Base-by-base conservation (phyloP, 106 monocot genomes). In the Iris macrosiphon region DNA sequence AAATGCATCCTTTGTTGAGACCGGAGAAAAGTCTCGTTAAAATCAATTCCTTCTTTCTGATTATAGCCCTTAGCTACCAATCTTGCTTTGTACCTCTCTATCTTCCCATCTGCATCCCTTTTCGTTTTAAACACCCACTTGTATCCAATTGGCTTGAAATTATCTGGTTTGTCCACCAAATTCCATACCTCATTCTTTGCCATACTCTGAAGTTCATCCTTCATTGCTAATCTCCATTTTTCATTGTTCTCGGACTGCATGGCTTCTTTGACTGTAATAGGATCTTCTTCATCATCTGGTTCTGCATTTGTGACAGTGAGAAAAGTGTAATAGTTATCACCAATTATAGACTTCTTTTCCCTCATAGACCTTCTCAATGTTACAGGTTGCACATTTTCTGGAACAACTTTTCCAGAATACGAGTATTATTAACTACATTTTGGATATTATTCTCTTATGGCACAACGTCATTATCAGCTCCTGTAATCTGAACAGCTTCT, bases 41-140 rank as follows among this genome's bases (percentile, higher is more conserved):
- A 63, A 2, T 63, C 10, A 27, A 63, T 22, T 3, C 26, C 14
- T 7, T 51, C 24, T 29, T 51, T 63, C 14, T 51, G 49, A 40
- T 35, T 51, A 21, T 23, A 63, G 24, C 25, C 22, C 25, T 50
- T 63, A 25, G 50, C 63, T n/a, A 34, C 33, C 5, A 52, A 33
- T 55, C 35, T 55, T 10, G 32, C 31, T 18, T 34, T 55, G 21
- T 35, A 21, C 35, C 32, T 4, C 35, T 55, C 16, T 9, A 52
- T 31, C 11, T 52, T 52, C 11, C 52, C 52, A 10, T 52, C 31
- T 3, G 48, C 31, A 23, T 35, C 62, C 12, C 33, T 11, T 9
- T 62, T 48, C 21, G 62, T 49, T 33, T 49, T 34, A 49, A 48
- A 63, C 15, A 49, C 63, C 38, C 37, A 51, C 26, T 51, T 51